A percentile compares a stretch with the other conserved stretches of the same genome.
phyloP scores from a whole-genome alignment of 768 basidiomycete genomes.

The Exidia glandulosa region DNA sequence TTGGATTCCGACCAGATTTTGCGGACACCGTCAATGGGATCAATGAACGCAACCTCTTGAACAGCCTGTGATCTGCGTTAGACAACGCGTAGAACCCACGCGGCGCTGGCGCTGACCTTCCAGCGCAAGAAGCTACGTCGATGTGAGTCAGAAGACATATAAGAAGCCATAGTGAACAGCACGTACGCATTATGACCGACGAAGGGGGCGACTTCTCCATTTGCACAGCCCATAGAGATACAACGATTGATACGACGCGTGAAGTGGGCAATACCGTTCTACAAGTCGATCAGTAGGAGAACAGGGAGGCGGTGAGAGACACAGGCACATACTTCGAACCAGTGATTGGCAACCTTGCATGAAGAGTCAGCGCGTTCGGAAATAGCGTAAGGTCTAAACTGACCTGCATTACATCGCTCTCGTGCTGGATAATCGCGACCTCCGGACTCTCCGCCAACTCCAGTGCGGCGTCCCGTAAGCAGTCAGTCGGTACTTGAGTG shows the following conservation, averaged over 20 bases:
- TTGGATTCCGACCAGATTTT: constrained; percentile 60
- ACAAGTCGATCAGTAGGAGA: constrained; percentile 19
- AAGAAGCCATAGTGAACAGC: not conserved
- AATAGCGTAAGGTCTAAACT: not conserved
- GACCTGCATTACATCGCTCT: constrained; percentile 14
- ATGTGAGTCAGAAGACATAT: not conserved
- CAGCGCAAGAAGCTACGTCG: constrained; percentile 40
- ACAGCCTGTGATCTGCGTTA: no score
- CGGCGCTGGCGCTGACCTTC: no score
- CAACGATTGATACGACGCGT: constrained; percentile 36
- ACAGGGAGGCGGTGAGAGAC: no score
- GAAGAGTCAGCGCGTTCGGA: no score
- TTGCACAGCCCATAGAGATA: constrained; percentile 26
- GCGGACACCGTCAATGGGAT: constrained; percentile 37
- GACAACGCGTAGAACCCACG: no score
- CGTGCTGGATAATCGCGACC: constrained; percentile 83
- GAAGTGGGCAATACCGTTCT: constrained; percentile 25
- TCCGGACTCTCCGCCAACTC: constrained; percentile 75
- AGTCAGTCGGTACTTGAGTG: constrained; percentile 42
- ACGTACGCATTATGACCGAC: constrained; percentile 32
- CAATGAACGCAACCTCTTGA: constrained; percentile 40
- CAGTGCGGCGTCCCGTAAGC: constrained; percentile 79
- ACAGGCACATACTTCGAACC: not conserved
- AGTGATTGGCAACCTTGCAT: not conserved
- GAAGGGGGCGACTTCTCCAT: constrained; percentile 34